These are phyloP conservation scores for Cladophialophora carrionii DNA, from an alignment of 2,329 filamentous ascomycete genomes.

Conservation along the genomic window DNA sequence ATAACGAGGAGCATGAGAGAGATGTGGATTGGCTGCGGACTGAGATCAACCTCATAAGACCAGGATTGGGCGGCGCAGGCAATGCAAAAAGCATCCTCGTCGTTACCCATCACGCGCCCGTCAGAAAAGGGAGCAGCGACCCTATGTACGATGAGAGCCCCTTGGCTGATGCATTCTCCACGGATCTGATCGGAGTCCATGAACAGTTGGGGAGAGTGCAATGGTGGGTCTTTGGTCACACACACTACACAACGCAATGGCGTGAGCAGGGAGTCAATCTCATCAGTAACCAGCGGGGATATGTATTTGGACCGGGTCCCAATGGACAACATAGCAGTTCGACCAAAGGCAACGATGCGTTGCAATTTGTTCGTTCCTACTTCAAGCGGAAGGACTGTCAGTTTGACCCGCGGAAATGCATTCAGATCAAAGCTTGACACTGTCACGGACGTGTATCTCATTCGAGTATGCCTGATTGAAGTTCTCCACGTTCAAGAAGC, in stretches of 20 bases:
- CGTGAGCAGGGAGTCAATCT: conserved; percentile 43
- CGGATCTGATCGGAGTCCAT: conserved; percentile 49
- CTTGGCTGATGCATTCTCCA: conserved; percentile 58
- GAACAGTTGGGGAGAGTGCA: conserved; percentile 40
- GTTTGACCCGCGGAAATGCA: background rate
- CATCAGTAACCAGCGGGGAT: conserved; percentile 52
- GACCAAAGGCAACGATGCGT: background rate
- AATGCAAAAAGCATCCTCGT: conserved; percentile 49
- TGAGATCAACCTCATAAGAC: conserved; percentile 41
- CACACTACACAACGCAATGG: conserved; percentile 51
- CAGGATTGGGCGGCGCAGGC: background rate
- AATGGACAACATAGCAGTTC: background rate
- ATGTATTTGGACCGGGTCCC: conserved; percentile 38
- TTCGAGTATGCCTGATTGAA: no score
- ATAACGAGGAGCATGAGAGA: conserved; percentile 54
- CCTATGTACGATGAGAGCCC: conserved; percentile 55
- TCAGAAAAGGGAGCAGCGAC: conserved; percentile 53
- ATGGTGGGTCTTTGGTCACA: conserved; percentile 53
- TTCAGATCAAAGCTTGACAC: background rate
- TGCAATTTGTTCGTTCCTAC: background rate
- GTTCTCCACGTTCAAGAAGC: no score
- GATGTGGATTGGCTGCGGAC: conserved; percentile 58
- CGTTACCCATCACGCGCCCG: conserved; percentile 63
- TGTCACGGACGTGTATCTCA: background rate
- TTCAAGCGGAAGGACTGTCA: background rate